Percentiles rank a stretch among this genome's conserved stretches.
These are phyloP conservation scores for Punctularia strigosozonata DNA, from an alignment of 768 basidiomycete species.

Conservation along the genomic window DNA sequence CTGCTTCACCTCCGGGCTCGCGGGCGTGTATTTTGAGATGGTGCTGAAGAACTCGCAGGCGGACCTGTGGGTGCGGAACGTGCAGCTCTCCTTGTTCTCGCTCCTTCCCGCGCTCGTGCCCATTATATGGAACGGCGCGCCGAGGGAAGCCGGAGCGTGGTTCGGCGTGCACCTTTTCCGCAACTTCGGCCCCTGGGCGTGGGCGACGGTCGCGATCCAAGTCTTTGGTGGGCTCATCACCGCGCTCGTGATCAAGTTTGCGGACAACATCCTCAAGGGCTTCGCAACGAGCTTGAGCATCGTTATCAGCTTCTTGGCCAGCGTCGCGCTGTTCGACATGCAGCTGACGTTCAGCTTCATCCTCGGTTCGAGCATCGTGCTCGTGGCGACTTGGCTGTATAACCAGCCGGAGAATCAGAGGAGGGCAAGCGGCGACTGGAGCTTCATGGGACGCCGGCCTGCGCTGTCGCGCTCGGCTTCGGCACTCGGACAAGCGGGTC, in stretches of 20 bases:
- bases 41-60: conserved; percentile 82
- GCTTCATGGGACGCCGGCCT: no score
- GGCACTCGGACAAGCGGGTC: no score
- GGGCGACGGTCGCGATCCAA: conserved; percentile 81
- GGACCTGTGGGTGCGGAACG: conserved; percentile 94
- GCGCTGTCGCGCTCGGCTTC: no score
- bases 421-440: no score
- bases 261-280: conserved; percentile 86
- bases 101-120: conserved; percentile 80
- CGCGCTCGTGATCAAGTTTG: conserved; percentile 90
- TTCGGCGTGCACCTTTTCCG: conserved; percentile 49
- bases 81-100: conserved; percentile 91
- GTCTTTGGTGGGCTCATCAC: conserved; percentile 89
- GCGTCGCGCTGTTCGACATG: conserved; percentile 84
- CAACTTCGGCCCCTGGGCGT: conserved; percentile 86
- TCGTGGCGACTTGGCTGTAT: conserved; percentile 87
- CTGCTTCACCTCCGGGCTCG: conserved; percentile 91
- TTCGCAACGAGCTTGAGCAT: conserved; percentile 94
- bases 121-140: conserved; percentile 37
- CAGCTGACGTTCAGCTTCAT: conserved; percentile 78
- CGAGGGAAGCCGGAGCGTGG: conserved; percentile 23
- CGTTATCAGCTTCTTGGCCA: conserved; percentile 88
- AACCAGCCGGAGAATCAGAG: conserved; percentile 70
- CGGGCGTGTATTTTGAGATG: conserved; percentile 98
- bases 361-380: conserved; percentile 72